Evolutionary conservation across 2,329 filamentous ascomycete genomes (phyloP), one percentile per base, ranked within the genome.

Genomic region (Ophiostoma populinum): DNA sequence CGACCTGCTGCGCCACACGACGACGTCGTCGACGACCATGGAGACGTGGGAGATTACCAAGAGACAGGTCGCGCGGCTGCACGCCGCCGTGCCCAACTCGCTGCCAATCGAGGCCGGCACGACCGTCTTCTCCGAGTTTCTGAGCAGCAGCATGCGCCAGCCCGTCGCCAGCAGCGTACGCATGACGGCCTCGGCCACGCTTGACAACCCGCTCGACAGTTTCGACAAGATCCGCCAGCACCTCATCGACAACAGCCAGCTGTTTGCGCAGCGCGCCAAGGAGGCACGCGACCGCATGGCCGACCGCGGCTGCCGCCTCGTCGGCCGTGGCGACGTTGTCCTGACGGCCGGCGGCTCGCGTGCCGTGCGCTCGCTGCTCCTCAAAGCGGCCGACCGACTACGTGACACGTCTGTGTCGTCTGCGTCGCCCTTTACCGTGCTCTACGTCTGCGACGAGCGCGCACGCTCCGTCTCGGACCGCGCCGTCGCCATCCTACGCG

Each of bases 51-150:
- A 87, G 47, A 72, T 86, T 30, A 70, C 95, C 43, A 75, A 77
- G 49, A 70, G 67, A 31, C 77, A 90, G 51, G 87, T 82, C 34
- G 65, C 70, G 35, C 70, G 74, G 48, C 71, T 98, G 43, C 87
- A 86, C 55, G 65, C 66, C 39, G 73, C 75, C 15, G 78, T 92
- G 35, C 67, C 78, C 7, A 95, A 98, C 58, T 81, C 86, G 11
- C 81, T 95, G 38, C 87, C 86, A 5, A 72, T 95, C 12, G 85
- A 81, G 32, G 90, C 92, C 37, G 90, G 90, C 48, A 93, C 86
- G 40, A 86, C 94, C 54, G 73, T 95, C 40, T 95, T 98, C 63
- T 80, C 90, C 54, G 79, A 87, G 52, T 95, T 92, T 57, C 72
- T 98, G 46, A 78, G 93, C 49, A 74, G 75, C 38, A 83, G 67